Evolutionary conservation across 2,329 filamentous ascomycete genomes (phyloP), one percentile per base, ranked within the genome.

Genomic region (Laburnicola sp.): DNA sequence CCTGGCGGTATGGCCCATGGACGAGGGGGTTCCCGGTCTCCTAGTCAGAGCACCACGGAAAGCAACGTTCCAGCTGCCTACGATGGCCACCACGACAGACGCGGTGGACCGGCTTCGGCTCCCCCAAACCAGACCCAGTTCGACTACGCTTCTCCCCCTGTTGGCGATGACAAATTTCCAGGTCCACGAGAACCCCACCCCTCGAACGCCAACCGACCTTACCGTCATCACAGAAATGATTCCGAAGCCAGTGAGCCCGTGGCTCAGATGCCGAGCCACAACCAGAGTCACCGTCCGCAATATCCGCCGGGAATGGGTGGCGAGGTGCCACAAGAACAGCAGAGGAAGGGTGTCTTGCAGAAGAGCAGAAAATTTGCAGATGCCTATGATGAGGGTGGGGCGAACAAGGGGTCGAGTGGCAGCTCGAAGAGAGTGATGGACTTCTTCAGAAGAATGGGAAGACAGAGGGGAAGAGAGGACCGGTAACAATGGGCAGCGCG

Each of bases 391-490:
- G 83, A 86, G 32, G 54, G 59, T 45, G 61, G 59, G 9, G 60
- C 56, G n/a, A 68, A 66, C 54, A 69, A 69, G 59, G 64, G 63
- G 31, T 63, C 60, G 38, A 63, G 61, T 4, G 93, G 93, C 38
- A 95, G 89, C 72, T 93, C 86, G 10, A 87, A 92, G 71, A 86
- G 91, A 69, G 94, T 99, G 34, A 97, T 99, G 92, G 93, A 99
- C 76, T 96, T 97, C 74, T 99, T 99, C 79, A 83, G 94, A 63
- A 83, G 92, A 71, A 84, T 92, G 70, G 90, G 89, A 49, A 91
- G 87, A 76, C 89, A 86, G 62, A 80, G 88, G 23, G 60, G 52
- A 6, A 64, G 53, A 44, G 60, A 65, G 36, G 60, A 62, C n/a
- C 58, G 62, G 49, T 64, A 41, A 28, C n/a, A 21, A 30, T 16